phyloP scores from a whole-genome alignment of 1,284 basidiomycete genomes.

The Cronartium quercuum region DNA sequence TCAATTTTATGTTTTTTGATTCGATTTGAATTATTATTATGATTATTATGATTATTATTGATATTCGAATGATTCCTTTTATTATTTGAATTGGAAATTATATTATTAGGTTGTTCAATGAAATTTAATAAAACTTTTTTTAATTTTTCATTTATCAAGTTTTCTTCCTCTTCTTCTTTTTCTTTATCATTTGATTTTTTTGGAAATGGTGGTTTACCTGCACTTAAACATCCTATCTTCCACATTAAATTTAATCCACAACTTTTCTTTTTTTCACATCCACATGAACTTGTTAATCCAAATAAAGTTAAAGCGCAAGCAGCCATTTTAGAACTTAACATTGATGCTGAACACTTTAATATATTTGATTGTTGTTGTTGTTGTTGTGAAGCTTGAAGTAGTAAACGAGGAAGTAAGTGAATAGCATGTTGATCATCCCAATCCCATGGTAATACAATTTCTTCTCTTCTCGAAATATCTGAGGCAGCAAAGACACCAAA shows the following conservation, averaged over 20 bases:
- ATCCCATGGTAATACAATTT: conserved; percentile 88
- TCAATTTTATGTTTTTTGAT: conserved; percentile 22
- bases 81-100: too few relatives aligned
- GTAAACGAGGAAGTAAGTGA: conserved; percentile 67
- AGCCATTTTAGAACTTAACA: conserved; percentile 28
- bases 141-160: too few relatives aligned
- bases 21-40: conserved; percentile 12
- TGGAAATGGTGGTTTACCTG: conserved; percentile 36
- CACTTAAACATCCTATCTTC: conserved; percentile 37
- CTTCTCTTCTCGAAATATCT: conserved; percentile 71
- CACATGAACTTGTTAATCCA: conserved; percentile 24
- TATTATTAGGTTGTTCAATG: too few relatives aligned
- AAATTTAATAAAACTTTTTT: too few relatives aligned
- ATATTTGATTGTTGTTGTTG: background rate
- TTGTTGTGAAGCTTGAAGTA: conserved; percentile 9
- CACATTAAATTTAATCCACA: conserved; percentile 38
- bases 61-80: background rate
- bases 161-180: background rate
- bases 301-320: conserved; percentile 29
- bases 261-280: conserved; percentile 33
- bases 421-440: conserved; percentile 91
- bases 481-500: conserved; percentile 74
- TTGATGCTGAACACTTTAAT: background rate
- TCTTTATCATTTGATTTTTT: conserved; percentile 7
- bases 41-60: background rate